Evolutionary conservation across 1,284 basidiomycete genomes (phyloP).

Genomic region (Leccinum pachyderme): DNA sequence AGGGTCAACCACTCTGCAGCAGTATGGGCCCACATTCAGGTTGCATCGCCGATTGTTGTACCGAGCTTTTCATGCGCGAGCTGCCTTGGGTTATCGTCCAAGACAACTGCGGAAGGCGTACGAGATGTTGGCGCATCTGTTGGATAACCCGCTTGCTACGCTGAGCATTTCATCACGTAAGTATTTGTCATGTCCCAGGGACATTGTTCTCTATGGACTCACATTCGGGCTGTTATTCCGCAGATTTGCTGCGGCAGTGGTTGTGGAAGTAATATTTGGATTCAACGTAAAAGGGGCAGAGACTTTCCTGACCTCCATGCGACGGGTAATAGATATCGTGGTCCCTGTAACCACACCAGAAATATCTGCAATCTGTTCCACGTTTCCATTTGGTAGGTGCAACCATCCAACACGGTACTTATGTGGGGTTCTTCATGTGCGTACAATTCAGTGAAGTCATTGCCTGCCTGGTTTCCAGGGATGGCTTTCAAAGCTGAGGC

Average conservation of each 20-base stretch:
- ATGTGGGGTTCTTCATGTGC: not conserved
- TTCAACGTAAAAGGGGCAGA: not conserved
- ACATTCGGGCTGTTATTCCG: too few relatives aligned
- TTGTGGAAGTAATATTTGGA: too few relatives aligned
- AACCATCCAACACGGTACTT: not conserved
- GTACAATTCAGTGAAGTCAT: not conserved
- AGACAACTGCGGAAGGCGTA: not conserved
- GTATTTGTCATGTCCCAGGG: too few relatives aligned
- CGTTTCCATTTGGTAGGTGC: not conserved
- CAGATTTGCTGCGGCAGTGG: too few relatives aligned
- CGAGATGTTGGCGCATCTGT: too few relatives aligned
- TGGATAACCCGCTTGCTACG: too few relatives aligned
- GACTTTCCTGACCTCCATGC: not conserved
- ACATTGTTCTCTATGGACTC: too few relatives aligned
- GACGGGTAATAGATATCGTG: not conserved
- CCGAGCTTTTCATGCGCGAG: not conserved
- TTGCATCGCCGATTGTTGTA: not conserved
- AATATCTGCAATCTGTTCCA: not conserved
- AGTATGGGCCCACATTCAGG: not conserved
- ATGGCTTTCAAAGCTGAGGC: not conserved
- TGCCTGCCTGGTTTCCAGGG: not conserved
- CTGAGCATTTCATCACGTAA: too few relatives aligned
- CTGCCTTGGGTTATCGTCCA: not conserved
- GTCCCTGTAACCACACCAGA: not conserved
- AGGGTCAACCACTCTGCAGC: not conserved